Conservation (phyloP, 2,329 filamentous ascomycete genomes). For the Fusarium chaquense region DNA sequence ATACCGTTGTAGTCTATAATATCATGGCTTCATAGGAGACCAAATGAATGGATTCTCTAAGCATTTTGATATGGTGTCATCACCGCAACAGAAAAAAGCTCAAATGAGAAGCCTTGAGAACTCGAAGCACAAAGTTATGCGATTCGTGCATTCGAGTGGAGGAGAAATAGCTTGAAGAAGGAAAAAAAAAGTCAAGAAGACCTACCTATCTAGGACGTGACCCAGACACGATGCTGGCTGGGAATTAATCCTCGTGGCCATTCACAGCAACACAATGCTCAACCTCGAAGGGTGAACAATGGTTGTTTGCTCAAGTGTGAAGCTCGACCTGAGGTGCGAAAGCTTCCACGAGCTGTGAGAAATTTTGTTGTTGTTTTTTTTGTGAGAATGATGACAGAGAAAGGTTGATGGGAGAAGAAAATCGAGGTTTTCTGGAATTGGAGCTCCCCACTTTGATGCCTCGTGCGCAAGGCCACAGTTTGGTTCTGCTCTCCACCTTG, state of each 20-base stretch:
- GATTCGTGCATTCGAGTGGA: neutral
- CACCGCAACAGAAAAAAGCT: constrained; percentile 56
- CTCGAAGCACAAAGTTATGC: neutral
- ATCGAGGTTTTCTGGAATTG: constrained; percentile 45
- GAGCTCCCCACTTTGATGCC: constrained; percentile 50
- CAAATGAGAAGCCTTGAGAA: constrained; percentile 16
- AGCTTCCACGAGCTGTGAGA: constrained; percentile 26
- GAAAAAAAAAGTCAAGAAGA: neutral
- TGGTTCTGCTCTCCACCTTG: neutral
- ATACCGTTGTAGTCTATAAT: constrained; percentile 97
- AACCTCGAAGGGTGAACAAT: constrained; percentile 37
- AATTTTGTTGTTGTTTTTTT: constrained; percentile 22
- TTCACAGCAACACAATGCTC: constrained; percentile 43
- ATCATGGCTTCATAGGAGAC: constrained; percentile 71
- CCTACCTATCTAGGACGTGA: constrained; percentile 52
- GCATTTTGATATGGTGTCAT: constrained; percentile 71
- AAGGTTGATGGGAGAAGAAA: constrained; percentile 26
- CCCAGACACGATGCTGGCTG: constrained; percentile 44
- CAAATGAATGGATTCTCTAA: constrained; percentile 70
- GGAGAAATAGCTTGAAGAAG: neutral
- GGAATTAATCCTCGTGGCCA: constrained; percentile 44
- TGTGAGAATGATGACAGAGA: constrained; percentile 36
- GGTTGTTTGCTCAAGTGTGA: constrained; percentile 32
- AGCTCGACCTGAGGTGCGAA: constrained; percentile 28
- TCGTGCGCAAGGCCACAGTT: constrained; percentile 47